Evolutionary conservation across 306 rosid species (phyloP), one percentile per base, ranked within the genome.

Genomic region (Begonia loranthoides): DNA sequence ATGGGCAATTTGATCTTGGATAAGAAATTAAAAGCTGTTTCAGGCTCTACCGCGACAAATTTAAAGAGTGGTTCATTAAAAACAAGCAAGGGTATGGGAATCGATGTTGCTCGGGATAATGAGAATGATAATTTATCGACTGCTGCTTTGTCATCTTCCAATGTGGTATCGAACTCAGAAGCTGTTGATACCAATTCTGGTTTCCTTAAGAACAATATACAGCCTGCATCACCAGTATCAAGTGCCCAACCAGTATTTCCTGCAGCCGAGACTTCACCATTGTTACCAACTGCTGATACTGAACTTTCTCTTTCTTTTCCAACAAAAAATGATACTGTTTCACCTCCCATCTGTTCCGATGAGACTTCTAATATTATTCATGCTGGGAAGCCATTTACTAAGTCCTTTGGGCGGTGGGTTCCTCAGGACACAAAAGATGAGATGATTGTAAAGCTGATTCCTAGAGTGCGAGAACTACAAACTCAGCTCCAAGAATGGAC

Each of bases 401-500:
- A 75, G 75, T 67, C 89, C 41, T 21, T 67, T 41, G 81, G 71
- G 41, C 74, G 63, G 58, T 80, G 87, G 84, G 54, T 72, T 47
- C 93, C 87, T 14, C 79, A 54, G 51, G 97, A 82, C 57, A 89
- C 67, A 61, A 89, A 82, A 57, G 94, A 82, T 57, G 95, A 84
- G 62, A 76, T 79, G 82, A 78, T 89, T 63, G 51, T 79, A 67
- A 82, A 82, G 72, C 52, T 82, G 57, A 68, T 76, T 56, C 84
- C 93, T 12, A 85, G 76, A 61, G 79, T 64, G n/a, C 72, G 51
- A 61, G 97, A 82, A 65, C 74, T 90, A 51, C 81, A 82, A 76
- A 78, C 66, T 68, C 95, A 76, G 71, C 73, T 80, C 40, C 85
- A 82, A 70, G 94, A 82, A 73, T 90, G 97, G 97, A 85, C 85